These are phyloP conservation scores for Oligophagozyma castellii DNA, from an alignment of 1,139 yeast species.

Conservation along the genomic window DNA sequence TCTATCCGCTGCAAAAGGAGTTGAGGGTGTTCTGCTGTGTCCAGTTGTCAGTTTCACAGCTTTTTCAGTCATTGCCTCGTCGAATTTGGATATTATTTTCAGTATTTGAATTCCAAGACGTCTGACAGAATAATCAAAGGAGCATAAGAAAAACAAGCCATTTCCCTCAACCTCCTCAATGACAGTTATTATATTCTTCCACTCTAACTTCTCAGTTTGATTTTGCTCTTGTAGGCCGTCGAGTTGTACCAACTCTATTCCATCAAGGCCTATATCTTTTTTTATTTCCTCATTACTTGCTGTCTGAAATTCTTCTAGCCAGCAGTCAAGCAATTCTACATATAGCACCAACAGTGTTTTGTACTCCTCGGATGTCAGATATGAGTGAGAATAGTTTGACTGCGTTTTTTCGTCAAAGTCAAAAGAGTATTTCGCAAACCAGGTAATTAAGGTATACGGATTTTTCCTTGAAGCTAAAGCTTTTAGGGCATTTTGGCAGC, in stretches of 20 bases:
- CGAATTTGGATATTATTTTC: conserved; percentile 69
- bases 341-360: conserved; percentile 52
- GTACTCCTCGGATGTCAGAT: conserved; percentile 44
- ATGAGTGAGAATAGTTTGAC: conserved; percentile 36
- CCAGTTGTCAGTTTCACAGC: conserved; percentile 22
- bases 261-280: conserved; percentile 22
- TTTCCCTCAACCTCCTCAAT: conserved; percentile 94
- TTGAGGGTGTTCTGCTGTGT: conserved; percentile 47
- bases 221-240: conserved; percentile 26
- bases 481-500: conserved; percentile 51
- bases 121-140: conserved; percentile 69
- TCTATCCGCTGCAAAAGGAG: conserved; percentile 60
- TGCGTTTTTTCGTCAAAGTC: conserved; percentile 54
- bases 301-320: conserved; percentile 53
- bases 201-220: conserved; percentile 54
- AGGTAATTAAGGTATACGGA: conserved; percentile 57
- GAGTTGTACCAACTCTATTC: conserved; percentile 13
- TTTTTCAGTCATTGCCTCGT: conserved; percentile 55
- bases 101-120: conserved; percentile 63
- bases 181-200: conserved; percentile 67
- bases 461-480: conserved; percentile 54
- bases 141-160: conserved; percentile 81
- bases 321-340: conserved; percentile 62
- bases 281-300: conserved; percentile 18
- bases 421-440: conserved; percentile 70